phyloP scores from a whole-genome alignment of 352 stramenopile species.

The Aphanomyces invadans region DNA sequence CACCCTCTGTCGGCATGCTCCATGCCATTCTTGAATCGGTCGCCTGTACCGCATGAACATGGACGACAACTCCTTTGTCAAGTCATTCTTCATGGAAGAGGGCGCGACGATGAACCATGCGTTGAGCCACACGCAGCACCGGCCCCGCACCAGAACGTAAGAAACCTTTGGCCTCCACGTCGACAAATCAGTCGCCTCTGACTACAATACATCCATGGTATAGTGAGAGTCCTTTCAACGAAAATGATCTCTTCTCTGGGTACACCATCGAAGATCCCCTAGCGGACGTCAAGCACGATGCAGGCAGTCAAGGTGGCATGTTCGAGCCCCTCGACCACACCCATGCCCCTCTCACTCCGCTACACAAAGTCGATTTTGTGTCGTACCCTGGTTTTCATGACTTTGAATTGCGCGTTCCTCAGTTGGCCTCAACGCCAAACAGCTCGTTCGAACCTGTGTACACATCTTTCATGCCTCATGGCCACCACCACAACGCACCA shows the following conservation, averaged over 20 bases:
- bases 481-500: not conserved
- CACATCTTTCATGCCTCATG: not conserved
- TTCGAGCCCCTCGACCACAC: constrained; percentile 21
- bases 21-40: not conserved
- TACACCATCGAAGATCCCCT: not conserved
- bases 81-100: constrained; percentile 21
- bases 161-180: no score
- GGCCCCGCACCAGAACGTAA: not conserved
- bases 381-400: not conserved
- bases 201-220: no score
- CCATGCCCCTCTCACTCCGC: not conserved
- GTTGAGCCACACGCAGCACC: not conserved
- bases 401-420: constrained; percentile 19
- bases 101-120: not conserved
- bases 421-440: constrained; percentile 1
- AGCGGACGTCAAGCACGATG: constrained; percentile 10
- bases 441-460: not conserved
- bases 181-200: no score
- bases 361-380: constrained; percentile 15
- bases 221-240: constrained; percentile 8
- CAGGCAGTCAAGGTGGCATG: not conserved
- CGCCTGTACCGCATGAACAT: not conserved
- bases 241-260: constrained; percentile 13
- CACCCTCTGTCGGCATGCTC: not conserved
- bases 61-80: constrained; percentile 24